Evolutionary conservation across 73 alveolate genomes (phyloP).

Genomic region (Halteria grandinella): DNA sequence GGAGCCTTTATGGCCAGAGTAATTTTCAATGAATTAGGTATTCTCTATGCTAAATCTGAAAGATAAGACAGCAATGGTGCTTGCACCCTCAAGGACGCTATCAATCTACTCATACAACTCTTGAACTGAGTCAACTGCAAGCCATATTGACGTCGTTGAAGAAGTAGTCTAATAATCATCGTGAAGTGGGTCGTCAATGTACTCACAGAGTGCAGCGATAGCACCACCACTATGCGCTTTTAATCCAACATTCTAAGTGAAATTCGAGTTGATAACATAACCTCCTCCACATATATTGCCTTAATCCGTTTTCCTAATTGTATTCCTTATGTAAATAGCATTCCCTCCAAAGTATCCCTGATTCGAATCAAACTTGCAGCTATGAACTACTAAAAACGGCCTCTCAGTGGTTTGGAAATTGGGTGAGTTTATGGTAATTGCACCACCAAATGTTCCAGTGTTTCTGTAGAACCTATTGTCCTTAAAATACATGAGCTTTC

Average conservation of each 20-base stretch:
- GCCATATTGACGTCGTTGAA: background rate
- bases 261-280: background rate
- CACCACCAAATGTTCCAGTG: conserved; percentile 36
- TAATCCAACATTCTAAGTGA: background rate
- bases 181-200: background rate
- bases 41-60: background rate
- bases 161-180: background rate
- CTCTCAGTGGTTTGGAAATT: background rate
- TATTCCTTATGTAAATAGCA: background rate
- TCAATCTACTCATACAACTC: background rate
- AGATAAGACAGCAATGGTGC: background rate
- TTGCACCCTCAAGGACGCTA: background rate
- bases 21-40: background rate
- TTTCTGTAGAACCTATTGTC: background rate
- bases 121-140: background rate
- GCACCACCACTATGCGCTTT: conserved; percentile 32
- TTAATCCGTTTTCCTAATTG: background rate
- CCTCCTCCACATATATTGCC: conserved; percentile 4
- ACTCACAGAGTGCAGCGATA: background rate
- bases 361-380: background rate
- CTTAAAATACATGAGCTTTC: background rate
- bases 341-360: conserved; percentile 23
- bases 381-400: background rate
- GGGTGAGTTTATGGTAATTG: conserved; percentile 10
- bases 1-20: conserved; percentile 3